Percentiles rank a stretch among this genome's conserved stretches.
Conservation (phyloP, 1,139 yeast species). For the Arxiozyma telluris region DNA sequence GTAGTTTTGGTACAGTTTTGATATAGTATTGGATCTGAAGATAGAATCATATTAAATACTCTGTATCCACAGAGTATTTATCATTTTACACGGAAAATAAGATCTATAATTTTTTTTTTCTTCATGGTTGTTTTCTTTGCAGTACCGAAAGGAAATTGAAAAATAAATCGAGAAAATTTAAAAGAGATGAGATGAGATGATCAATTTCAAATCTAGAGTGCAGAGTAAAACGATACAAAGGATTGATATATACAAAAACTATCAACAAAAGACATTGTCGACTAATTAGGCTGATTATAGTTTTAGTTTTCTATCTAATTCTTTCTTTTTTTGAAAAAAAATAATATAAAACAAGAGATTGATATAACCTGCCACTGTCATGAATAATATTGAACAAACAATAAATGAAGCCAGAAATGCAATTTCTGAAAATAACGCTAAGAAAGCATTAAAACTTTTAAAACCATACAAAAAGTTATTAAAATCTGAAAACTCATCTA, state of each 20-base stretch:
- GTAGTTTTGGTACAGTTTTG: too few relatives aligned
- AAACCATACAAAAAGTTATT: constrained; percentile 28
- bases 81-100: background rate
- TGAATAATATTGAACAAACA: constrained; percentile 15
- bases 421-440: constrained; percentile 32
- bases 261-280: background rate
- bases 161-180: background rate
- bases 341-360: too few relatives aligned
- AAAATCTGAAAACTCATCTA: constrained; percentile 24
- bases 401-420: constrained; percentile 31
- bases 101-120: too few relatives aligned
- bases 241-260: too few relatives aligned
- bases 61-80: too few relatives aligned
- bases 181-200: background rate
- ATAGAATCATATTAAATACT: background rate
- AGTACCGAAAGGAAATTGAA: background rate
- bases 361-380: background rate
- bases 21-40: background rate
- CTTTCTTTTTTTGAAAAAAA: too few relatives aligned
- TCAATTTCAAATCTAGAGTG: background rate
- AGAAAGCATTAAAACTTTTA: constrained; percentile 35
- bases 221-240: background rate
- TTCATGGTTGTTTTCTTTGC: background rate
- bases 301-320: background rate
- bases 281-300: background rate